Evolutionary conservation across 257 asterid genomes (phyloP).

Genomic region (Solanum paucissectum): DNA sequence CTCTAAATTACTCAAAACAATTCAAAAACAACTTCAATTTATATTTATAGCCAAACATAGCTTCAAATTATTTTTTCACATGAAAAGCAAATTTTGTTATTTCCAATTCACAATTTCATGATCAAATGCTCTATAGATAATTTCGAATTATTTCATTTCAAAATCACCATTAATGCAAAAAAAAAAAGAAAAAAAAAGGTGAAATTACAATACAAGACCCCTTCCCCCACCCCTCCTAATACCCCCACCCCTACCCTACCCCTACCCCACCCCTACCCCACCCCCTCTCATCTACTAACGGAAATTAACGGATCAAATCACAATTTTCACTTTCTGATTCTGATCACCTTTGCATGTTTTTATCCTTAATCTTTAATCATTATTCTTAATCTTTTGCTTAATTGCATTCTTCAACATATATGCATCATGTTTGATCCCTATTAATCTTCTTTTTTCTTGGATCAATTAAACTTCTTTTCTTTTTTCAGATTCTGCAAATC

Average conservation of each 20-base stretch:
- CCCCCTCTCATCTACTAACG: background rate
- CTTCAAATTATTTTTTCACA: background rate
- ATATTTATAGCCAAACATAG: background rate
- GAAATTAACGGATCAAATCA: background rate
- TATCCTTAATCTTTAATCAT: background rate
- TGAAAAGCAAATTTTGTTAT: too few relatives aligned
- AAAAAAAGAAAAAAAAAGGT: background rate
- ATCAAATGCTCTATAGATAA: background rate
- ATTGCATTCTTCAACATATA: background rate
- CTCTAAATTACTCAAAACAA: too few relatives aligned
- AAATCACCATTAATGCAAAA: background rate
- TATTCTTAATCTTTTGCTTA: background rate
- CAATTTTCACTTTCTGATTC: background rate
- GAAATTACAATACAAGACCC: background rate
- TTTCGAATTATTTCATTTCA: background rate
- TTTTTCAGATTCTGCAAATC: background rate
- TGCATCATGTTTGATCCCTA: background rate
- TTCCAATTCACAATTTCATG: background rate
- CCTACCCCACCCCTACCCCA: too few relatives aligned
- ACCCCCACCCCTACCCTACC: background rate
- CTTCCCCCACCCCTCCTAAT: background rate
- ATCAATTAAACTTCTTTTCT: background rate
- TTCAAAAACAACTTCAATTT: background rate
- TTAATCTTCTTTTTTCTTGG: background rate
- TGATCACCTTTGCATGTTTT: background rate